Percentiles rank a stretch among this genome's conserved stretches.
phyloP scores from a whole-genome alignment of 1,284 basidiomycete genomes.

The Puccinia sorghi region DNA sequence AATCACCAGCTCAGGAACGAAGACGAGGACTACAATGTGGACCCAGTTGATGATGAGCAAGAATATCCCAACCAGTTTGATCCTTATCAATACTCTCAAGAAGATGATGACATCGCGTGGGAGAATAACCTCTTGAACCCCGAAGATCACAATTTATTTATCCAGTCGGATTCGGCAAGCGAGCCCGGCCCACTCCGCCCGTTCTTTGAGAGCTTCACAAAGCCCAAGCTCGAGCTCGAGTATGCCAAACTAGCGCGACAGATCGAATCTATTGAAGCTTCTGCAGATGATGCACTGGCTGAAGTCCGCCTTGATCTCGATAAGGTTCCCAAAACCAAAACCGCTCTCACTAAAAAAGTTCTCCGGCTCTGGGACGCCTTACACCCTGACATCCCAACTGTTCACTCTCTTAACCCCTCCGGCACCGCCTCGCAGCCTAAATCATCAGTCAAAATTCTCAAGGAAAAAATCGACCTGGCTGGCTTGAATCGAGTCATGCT shows the following conservation, averaged over 20 bases:
- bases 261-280: neutral
- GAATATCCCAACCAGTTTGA: neutral
- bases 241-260: neutral
- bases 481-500: conserved; percentile 14
- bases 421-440: neutral
- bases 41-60: neutral
- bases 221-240: conserved; percentile 3
- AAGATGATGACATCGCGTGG: conserved; percentile 1
- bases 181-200: neutral
- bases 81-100: neutral
- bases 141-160: neutral
- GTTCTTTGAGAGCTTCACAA: conserved; percentile 9
- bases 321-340: conserved; percentile 33
- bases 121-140: conserved; percentile 6
- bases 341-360: conserved; percentile 11
- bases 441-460: conserved; percentile 17
- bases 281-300: neutral
- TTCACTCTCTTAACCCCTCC: neutral
- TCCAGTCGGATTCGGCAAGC: neutral
- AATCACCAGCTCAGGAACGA: neutral
- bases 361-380: conserved; percentile 24
- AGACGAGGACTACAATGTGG: neutral
- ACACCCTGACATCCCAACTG: neutral
- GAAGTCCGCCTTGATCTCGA: neutral
- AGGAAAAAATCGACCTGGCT: conserved; percentile 4